Base-by-base conservation (phyloP, 78 protist species). In the Cyanophora paradoxa region DNA sequence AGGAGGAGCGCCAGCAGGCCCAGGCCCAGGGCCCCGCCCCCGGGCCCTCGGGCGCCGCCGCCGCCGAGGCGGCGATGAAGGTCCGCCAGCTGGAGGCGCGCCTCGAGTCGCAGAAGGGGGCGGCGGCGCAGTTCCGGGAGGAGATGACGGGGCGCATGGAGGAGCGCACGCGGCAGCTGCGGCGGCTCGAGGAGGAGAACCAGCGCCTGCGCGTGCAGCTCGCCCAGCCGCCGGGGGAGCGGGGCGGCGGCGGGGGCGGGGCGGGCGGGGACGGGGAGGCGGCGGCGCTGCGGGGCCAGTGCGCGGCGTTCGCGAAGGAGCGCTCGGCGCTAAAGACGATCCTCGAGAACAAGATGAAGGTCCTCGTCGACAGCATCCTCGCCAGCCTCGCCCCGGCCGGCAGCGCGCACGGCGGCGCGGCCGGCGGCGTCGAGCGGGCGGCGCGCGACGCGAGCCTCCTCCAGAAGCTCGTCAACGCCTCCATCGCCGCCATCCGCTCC, bases 261-360 rank as follows among this genome's bases (percentile, higher is more conserved):
- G 67, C 11, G 67, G 67, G 13, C 34, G 67, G 67, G 42, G n/a
- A 26, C 34, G 67, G 42, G 46, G 44, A 36, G 42, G 63, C 19
- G 17, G 33, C 33, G n/a, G n/a, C n/a, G n/a, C n/a, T 56, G 10
- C 63, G 10, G 33, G 39, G 31, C 31, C 24, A 6, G 63, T 31
- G 11, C 39, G 63, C 17, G 63, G 39, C 5, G 24, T 24, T 56
- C 63, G 52, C 33, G 46, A 63, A 80, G 70, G 85, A 80, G 69
- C 37, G 74, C 17, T 44, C 6, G 5, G 85, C 85, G 24, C 72
- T 80, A 24, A 54, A 63, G 66, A 72, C 77, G 24, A 80, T 80
- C 10, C 22, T 80, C 50, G 85, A 80, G 67, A 28, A 59, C 17
- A 40, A 48, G 28, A 65, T 77, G 34, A 77, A 77, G 36, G 42